phyloP scores from a whole-genome alignment of 768 basidiomycete genomes.

The Phallus indusiatus region DNA sequence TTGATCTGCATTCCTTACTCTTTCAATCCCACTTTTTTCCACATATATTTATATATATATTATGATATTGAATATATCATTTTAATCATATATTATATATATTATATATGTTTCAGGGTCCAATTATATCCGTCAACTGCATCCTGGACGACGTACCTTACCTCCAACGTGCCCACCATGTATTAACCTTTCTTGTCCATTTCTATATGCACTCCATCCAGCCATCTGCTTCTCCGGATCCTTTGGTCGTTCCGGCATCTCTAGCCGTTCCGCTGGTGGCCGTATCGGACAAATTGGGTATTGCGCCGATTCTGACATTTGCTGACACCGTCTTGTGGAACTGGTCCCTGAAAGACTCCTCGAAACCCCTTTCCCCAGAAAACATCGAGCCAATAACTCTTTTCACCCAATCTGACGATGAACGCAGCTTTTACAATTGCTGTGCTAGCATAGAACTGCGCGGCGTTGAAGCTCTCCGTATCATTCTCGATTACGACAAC shows the following conservation, averaged over 20 bases:
- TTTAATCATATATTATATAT: slow-evolving; percentile 13
- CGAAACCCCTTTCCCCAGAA: slow-evolving; percentile 47
- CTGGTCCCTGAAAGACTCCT: slow-evolving; percentile 52
- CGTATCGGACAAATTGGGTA: slow-evolving; percentile 65
- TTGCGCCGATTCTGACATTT: slow-evolving; percentile 93
- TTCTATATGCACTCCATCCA: slow-evolving; percentile 84
- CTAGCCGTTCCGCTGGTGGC: slow-evolving; percentile 69
- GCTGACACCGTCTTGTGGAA: slow-evolving; percentile 97
- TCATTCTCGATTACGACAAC: slow-evolving; percentile 81
- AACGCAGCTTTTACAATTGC: slow-evolving; percentile 76
- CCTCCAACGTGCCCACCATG: slow-evolving; percentile 79
- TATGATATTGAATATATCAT: no score
- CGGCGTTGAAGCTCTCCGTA: slow-evolving; percentile 76
- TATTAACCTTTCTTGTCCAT: slow-evolving; percentile 82
- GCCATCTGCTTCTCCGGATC: slow-evolving; percentile 22
- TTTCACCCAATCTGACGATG: slow-evolving; percentile 83
- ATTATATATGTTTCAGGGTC: slow-evolving; percentile 54
- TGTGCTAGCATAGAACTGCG: slow-evolving; percentile 81
- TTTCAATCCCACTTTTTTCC: neutral
- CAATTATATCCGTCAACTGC: slow-evolving; percentile 46
- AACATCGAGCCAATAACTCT: slow-evolving; percentile 67
- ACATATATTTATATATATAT: neutral
- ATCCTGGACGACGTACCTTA: slow-evolving; percentile 48
- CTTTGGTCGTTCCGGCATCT: slow-evolving; percentile 59
- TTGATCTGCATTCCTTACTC: neutral